These are phyloP conservation scores for Neurospora africana DNA, from an alignment of 495 filamentous ascomycete species.

Conservation along the genomic window DNA sequence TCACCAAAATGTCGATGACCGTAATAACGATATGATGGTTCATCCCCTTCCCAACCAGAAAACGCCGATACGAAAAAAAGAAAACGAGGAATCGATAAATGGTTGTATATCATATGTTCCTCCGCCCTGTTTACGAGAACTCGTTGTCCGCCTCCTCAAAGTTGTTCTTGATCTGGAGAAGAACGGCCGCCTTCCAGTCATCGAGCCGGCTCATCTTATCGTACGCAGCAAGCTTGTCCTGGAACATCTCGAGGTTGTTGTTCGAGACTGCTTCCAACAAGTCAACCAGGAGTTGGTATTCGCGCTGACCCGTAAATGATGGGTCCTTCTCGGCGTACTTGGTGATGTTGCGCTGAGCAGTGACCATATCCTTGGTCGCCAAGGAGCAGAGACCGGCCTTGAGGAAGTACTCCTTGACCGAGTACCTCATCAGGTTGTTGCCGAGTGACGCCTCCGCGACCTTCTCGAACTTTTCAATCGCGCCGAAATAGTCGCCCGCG, in stretches of 20 bases:
- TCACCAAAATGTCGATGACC: neutral
- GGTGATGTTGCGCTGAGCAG: constrained; percentile 63
- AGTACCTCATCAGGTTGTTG: constrained; percentile 82
- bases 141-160: constrained; percentile 65
- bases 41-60: neutral
- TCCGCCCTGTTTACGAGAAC: constrained; percentile 27
- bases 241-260: constrained; percentile 68
- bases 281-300: constrained; percentile 69
- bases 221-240: constrained; percentile 75
- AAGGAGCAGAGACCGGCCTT: constrained; percentile 82
- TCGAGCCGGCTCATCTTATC: constrained; percentile 86
- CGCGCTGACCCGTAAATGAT: constrained; percentile 60
- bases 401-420: constrained; percentile 84
- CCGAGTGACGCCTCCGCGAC: constrained; percentile 60
- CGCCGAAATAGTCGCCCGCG: constrained; percentile 67
- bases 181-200: constrained; percentile 87
- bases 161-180: constrained; percentile 69
- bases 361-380: constrained; percentile 65
- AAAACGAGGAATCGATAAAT: neutral
- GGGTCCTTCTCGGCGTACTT: constrained; percentile 74
- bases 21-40: neutral
- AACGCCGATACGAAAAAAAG: constrained; percentile 13
- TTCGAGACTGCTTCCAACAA: constrained; percentile 58
- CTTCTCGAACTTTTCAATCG: constrained; percentile 70
- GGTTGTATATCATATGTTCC: neutral